phyloP scores from a whole-genome alignment of 495 filamentous ascomycete genomes.

The Trypethelium eluteriae region DNA sequence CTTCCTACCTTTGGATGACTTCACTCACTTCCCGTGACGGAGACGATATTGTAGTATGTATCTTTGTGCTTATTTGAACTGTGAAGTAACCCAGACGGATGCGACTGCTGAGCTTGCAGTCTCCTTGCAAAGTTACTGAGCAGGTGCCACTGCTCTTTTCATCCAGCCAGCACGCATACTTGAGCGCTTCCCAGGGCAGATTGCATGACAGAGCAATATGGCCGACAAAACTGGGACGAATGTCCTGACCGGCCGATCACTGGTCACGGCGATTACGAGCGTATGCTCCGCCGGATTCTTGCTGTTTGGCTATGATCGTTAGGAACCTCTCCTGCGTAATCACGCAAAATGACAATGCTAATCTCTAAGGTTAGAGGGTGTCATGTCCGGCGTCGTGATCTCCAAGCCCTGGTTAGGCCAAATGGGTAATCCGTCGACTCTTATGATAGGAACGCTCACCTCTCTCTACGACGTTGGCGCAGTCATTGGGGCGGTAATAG shows the following conservation, averaged over 20 bases:
- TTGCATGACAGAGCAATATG: constrained; percentile 6
- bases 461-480: constrained; percentile 16
- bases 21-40: neutral
- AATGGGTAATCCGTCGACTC: constrained; percentile 12
- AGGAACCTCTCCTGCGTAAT: neutral
- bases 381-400: constrained; percentile 18
- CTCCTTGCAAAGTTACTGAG: neutral
- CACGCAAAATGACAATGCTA: neutral
- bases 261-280: constrained; percentile 13
- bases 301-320: constrained; percentile 17
- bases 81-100: neutral
- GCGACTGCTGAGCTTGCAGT: neutral
- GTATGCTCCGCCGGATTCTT: constrained; percentile 14
- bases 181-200: neutral
- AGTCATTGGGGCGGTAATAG: constrained; percentile 13
- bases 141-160: neutral
- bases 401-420: constrained; percentile 5
- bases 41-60: neutral
- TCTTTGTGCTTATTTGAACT: neutral
- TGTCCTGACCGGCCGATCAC: constrained; percentile 8
- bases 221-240: constrained; percentile 1
- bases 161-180: neutral
- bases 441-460: constrained; percentile 14
- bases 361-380: constrained; percentile 13
- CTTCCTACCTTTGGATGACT: neutral